Evolutionary conservation across 2,329 filamentous ascomycete species (phyloP), one percentile per base, ranked within the genome.

Genomic region (Beauveria rudraprayagi): DNA sequence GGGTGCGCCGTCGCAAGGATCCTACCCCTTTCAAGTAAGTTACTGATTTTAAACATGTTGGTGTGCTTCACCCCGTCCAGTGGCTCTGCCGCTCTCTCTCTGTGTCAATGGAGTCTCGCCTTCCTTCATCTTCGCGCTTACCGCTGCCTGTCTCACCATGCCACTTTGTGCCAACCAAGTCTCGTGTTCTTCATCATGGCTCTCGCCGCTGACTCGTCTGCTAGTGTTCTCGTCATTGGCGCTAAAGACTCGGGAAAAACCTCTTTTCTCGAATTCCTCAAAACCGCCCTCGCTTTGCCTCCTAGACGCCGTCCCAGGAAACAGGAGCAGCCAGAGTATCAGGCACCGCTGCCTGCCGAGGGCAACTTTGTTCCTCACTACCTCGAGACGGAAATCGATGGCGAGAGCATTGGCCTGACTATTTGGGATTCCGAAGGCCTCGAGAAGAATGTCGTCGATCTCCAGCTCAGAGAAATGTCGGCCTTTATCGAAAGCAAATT

Each of bases 11-110:
- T 79, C 88, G 94, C 78, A 97, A 96, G 80, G 94, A 99, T 71
- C 94, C 94, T 9, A 97, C 93, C 11, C 92, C 94, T 1, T 96
- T 97, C 84, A 99, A 99, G 93, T 97, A 80, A 83, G 92, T 83
- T 30, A n/a, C 28, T 44, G 8, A 24, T 17, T 19, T 37, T 14
- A 37, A 16, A 16, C 34, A 37, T 16, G 5, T 30, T 40, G 11
- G 44, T 24, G 7, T 41, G 30, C 14, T n/a, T 22, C 6, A 16
- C 19, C 43, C 43, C n/a, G 26, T 6, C 6, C 34, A 19, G 24
- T 48, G 19, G 8, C 55, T 34, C 11, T 14, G 30, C 11, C 30
- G 30, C 30, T 14, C 30, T 4, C 30, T 34, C 30, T 11, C 11
- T 34, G 30, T 34, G 30, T 34, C 30, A 34, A 34, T 34, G 30